Conservation (phyloP, 345 rosid species). For the Citrus trifoliata region DNA sequence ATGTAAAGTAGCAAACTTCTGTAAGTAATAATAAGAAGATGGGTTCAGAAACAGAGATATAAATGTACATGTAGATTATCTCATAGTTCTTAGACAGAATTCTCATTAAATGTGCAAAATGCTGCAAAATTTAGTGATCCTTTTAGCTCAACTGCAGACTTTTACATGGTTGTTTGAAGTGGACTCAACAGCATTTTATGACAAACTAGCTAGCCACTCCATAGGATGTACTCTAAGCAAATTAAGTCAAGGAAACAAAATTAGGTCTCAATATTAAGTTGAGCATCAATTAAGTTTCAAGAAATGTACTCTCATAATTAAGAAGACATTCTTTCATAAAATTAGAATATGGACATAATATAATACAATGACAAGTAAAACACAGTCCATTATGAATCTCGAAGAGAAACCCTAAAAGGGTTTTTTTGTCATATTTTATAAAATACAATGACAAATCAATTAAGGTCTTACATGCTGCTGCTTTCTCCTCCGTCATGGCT, state of each 20-base stretch:
- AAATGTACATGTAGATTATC: neutral
- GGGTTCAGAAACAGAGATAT: neutral
- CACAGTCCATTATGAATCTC: conserved; percentile 4
- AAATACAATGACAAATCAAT: neutral
- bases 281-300: no score
- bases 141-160: neutral
- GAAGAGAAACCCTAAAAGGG: conserved; percentile 30
- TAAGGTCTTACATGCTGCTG: conserved; percentile 22
- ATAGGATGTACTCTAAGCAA: neutral
- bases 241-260: neutral
- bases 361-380: neutral
- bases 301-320: no score
- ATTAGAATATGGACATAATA: neutral
- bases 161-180: neutral
- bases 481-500: conserved; percentile 19
- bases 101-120: neutral
- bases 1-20: neutral
- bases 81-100: neutral
- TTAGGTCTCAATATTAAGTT: neutral
- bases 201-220: no score
- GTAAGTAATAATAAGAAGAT: neutral
- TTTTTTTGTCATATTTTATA: neutral
- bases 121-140: neutral
- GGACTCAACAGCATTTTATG: neutral
- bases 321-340: neutral